Evolutionary conservation across 371 early-diverging fungal species (phyloP).

Genomic region (Rhizomucor pusillus): DNA sequence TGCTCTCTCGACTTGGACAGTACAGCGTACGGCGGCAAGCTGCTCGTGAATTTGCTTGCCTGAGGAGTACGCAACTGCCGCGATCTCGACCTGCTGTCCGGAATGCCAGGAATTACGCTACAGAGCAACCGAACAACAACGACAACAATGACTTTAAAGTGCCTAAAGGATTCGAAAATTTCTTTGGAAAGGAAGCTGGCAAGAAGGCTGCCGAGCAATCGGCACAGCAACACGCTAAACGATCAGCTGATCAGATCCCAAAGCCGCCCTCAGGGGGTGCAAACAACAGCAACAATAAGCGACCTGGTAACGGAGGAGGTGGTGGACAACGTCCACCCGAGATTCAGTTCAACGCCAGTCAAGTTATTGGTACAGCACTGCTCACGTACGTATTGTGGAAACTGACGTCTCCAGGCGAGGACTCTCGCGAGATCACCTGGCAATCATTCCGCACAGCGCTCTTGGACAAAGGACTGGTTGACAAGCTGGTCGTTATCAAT

Average conservation of each 20-base stretch:
- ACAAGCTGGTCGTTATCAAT: conserved; percentile 85
- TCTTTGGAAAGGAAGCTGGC: conserved; percentile 27
- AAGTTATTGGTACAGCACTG: conserved; percentile 45
- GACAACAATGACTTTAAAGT: conserved; percentile 12
- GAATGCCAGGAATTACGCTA: background rate
- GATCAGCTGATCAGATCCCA: conserved; percentile 7
- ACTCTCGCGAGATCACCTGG: conserved; percentile 79
- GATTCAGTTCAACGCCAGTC: conserved; percentile 38
- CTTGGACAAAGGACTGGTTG: conserved; percentile 91
- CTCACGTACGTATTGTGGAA: conserved; percentile 56
- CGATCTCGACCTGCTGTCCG: background rate
- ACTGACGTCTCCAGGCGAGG: conserved; percentile 42
- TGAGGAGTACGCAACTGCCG: background rate
- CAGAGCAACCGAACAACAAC: background rate
- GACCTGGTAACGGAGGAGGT: conserved; percentile 1
- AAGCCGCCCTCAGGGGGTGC: conserved; percentile 1
- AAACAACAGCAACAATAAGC: conserved; percentile 3
- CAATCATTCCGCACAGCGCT: conserved; percentile 88
- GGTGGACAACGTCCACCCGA: conserved; percentile 19
- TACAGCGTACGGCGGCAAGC: background rate
- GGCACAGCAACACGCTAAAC: conserved; percentile 5
- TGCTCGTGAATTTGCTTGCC: too few relatives aligned
- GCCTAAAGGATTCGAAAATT: conserved; percentile 42
- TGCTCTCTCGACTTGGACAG: conserved; percentile 1
- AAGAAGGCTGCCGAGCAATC: conserved; percentile 10